Evolutionary conservation across 257 asterid genomes (phyloP).

Genomic region (Nicotiana benthamiana): DNA sequence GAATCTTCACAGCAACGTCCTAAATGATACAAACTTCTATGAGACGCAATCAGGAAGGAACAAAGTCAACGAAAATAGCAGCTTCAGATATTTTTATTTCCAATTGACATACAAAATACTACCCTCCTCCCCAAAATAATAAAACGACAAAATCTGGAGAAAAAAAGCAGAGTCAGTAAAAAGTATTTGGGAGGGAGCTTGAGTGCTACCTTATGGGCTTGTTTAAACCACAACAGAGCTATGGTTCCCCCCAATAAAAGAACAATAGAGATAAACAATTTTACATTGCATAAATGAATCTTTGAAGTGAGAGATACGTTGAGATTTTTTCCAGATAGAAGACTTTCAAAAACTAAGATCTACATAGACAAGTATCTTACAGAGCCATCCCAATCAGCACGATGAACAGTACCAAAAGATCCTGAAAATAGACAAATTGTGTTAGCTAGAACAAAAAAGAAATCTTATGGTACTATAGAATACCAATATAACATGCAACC

Average conservation of each 20-base stretch:
- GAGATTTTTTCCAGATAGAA: neutral
- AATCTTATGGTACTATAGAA: neutral
- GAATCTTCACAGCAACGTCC: conserved; percentile 98
- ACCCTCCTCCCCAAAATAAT: neutral
- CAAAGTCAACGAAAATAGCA: neutral
- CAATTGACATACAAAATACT: neutral
- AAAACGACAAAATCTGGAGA: neutral
- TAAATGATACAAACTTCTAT: conserved; percentile 27
- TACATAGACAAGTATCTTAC: conserved; percentile 48
- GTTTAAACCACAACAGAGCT: neutral
- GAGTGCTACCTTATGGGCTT: neutral
- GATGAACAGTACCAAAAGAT: conserved; percentile 95
- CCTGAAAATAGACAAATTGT: conserved; percentile 43
- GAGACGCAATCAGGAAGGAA: conserved; percentile 2
- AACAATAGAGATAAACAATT: neutral
- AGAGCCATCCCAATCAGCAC: conserved; percentile 98
- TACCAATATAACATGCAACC: neutral
- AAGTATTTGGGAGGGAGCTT: neutral
- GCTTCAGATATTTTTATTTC: neutral
- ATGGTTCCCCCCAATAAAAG: neutral
- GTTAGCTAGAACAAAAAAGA: conserved; percentile 9
- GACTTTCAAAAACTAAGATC: conserved; percentile 12
- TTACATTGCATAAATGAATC: neutral
- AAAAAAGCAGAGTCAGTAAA: neutral
- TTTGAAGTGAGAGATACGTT: neutral